These are phyloP conservation scores for Rhodotorula taiwanensis DNA, from an alignment of 768 basidiomycete genomes.

Conservation along the genomic window DNA sequence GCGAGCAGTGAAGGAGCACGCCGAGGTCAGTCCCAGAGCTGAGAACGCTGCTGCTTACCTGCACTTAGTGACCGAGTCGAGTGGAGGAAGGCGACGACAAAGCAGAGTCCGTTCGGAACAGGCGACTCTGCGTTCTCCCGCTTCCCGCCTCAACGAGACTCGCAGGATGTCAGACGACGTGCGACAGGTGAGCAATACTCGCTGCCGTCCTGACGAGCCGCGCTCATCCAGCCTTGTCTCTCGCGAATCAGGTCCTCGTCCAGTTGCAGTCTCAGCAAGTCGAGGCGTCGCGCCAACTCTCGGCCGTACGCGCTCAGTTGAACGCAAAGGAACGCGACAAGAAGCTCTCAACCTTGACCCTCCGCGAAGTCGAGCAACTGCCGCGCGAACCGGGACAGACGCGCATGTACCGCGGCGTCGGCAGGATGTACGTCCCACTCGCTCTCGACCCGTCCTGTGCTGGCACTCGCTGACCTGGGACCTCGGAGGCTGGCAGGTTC, in stretches of 20 bases:
- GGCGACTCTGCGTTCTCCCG: neutral
- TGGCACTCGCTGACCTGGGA: neutral
- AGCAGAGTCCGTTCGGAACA: too few species aligned
- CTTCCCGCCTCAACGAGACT: neutral
- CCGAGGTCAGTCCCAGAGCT: too few species aligned
- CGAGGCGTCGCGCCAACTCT: conserved; percentile 26
- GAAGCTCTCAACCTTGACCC: conserved; percentile 30
- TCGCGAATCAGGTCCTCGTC: conserved; percentile 18
- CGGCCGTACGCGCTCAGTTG: conserved; percentile 13
- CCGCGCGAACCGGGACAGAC: conserved; percentile 17
- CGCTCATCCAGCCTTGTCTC: neutral
- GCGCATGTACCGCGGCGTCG: conserved; percentile 29
- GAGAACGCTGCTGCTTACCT: too few species aligned
- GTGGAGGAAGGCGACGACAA: neutral
- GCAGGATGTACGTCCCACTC: conserved; percentile 25
- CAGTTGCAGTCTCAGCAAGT: conserved; percentile 31
- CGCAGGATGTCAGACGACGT: conserved; percentile 25
- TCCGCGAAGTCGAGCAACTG: conserved; percentile 32
- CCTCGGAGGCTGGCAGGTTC: conserved; percentile 20
- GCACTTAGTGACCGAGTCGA: neutral
- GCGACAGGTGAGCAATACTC: conserved; percentile 11
- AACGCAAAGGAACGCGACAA: conserved; percentile 22
- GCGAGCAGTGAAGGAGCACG: too few species aligned
- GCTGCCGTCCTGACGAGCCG: too few species aligned
- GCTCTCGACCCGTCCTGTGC: too few species aligned